Evolutionary conservation across 2,329 filamentous ascomycete genomes (phyloP), one percentile per base, ranked within the genome.

Genomic region (Alternaria solani): DNA sequence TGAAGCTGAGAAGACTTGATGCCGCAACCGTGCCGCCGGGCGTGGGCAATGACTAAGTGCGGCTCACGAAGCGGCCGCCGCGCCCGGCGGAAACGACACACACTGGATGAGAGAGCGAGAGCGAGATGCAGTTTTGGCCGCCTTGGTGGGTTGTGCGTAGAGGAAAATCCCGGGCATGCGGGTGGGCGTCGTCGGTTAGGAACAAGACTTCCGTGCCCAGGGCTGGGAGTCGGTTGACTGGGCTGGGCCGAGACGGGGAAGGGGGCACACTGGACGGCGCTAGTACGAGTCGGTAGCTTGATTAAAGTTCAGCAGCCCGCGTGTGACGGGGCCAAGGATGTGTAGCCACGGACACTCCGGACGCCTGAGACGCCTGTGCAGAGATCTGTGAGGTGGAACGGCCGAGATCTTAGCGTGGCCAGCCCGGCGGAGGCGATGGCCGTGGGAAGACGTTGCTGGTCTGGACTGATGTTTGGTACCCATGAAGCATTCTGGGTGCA

Each of bases 111-210:
- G 55, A 49, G n/a, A 11, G 25, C 28, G 42, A 55, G 23, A 34
- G 54, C 41, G 53, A 55, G 43, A 47, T 42, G 43, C 26, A 25
- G 20, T 32, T 52, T 52, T 51, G 47, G 52, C 61, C 51, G 51
- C 65, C 47, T 55, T 66, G 23, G 32, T 49, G 52, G 52, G 59
- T 55, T 55, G 61, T 69, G 70, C 70, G 68, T 64, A 62, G 65
- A 59, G 54, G 54, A 49, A 51, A 64, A 43, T 69, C 70, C 75
- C 75, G 73, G 66, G 62, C 67, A 70, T 49, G 63, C 67, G 75
- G 73, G 71, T 68, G 66, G 74, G 75, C 73, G 72, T 73, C 61
- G 67, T 72, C 73, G 69, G 68, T 56, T 72, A 59, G 67, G 67
- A 62, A 69, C 57, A 68, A 63, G 64, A 60, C 62, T 63, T 69